Conservation (phyloP, 768 basidiomycete genomes). For the Pleurotus pulmonarius region DNA sequence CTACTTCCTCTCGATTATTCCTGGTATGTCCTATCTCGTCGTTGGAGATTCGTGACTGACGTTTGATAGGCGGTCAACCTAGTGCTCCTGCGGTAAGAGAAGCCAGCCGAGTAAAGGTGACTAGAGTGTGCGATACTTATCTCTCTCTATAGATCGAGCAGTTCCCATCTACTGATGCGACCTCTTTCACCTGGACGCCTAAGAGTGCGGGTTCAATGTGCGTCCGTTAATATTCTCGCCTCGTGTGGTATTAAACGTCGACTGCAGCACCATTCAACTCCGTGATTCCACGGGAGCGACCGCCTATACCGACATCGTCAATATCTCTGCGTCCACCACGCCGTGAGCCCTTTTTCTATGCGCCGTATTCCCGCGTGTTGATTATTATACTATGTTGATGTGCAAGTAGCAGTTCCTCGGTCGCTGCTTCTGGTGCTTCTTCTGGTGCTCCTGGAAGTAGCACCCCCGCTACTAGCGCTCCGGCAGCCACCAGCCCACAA, state of each 20-base stretch:
- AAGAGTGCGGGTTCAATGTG: conserved; percentile 48
- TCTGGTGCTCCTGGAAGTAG: not conserved
- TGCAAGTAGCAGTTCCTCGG: not conserved
- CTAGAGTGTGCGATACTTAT: conserved; percentile 15
- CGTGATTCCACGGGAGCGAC: conserved; percentile 55
- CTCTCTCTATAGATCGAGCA: conserved; percentile 41
- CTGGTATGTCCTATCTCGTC: conserved; percentile 38
- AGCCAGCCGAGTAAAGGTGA: not conserved
- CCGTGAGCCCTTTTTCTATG: not conserved
- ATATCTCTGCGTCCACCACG: not conserved
- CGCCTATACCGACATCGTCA: conserved; percentile 51
- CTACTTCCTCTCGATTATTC: conserved; percentile 58
- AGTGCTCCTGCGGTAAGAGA: conserved; percentile 48
- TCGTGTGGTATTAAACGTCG: not conserved
- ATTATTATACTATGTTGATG: not conserved
- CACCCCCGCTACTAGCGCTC: not conserved
- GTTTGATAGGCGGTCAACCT: conserved; percentile 45
- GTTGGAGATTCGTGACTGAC: too few relatives aligned
- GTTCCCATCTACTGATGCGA: conserved; percentile 40
- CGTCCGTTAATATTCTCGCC: conserved; percentile 13
- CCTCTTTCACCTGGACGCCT: conserved; percentile 51
- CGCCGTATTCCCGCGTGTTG: too few relatives aligned
- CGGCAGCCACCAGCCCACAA: too few relatives aligned
- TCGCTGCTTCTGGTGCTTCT: not conserved
- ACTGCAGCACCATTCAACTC: conserved; percentile 44